phyloP scores from a whole-genome alignment of 2,329 filamentous ascomycete species.

The Aspergillus versicolor region DNA sequence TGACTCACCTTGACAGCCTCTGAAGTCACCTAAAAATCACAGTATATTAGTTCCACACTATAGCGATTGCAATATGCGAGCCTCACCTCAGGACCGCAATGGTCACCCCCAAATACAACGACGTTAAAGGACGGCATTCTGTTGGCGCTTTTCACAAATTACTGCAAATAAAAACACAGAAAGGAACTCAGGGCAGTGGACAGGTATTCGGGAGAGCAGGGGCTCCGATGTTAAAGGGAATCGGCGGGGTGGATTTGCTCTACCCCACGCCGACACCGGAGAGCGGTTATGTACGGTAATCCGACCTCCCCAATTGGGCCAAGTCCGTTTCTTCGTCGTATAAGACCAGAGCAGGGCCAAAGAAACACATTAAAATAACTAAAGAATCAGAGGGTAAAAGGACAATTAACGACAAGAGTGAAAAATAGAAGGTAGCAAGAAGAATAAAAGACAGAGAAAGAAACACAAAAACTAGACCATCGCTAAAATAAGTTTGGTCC shows the following conservation, averaged over 20 bases:
- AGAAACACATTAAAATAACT: constrained; percentile 21
- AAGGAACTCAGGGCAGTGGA: neutral
- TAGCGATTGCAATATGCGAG: neutral
- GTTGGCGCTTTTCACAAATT: constrained; percentile 7
- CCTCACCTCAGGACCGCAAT: constrained; percentile 79
- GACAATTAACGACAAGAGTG: constrained; percentile 6
- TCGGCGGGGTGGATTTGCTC: constrained; percentile 18
- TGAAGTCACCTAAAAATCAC: constrained; percentile 63
- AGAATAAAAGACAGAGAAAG: constrained; percentile 7
- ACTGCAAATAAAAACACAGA: neutral
- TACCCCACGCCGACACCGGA: constrained; percentile 31
- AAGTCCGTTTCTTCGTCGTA: constrained; percentile 1
- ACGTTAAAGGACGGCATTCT: constrained; percentile 72
- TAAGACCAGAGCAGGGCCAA: constrained; percentile 8
- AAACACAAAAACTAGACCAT: constrained; percentile 12
- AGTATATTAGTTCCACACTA: constrained; percentile 11
- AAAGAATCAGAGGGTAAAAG: constrained; percentile 8
- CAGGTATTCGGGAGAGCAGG: constrained; percentile 4
- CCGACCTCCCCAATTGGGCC: constrained; percentile 6
- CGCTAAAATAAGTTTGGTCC: constrained; percentile 12
- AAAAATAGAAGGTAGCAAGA: neutral
- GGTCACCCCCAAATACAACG: constrained; percentile 79
- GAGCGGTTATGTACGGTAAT: constrained; percentile 13
- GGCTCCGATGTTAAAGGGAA: constrained; percentile 17
- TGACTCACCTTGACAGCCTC: constrained; percentile 76